Base-by-base conservation (phyloP, 2,329 filamentous ascomycete genomes). In the Fusarium ramigenum region DNA sequence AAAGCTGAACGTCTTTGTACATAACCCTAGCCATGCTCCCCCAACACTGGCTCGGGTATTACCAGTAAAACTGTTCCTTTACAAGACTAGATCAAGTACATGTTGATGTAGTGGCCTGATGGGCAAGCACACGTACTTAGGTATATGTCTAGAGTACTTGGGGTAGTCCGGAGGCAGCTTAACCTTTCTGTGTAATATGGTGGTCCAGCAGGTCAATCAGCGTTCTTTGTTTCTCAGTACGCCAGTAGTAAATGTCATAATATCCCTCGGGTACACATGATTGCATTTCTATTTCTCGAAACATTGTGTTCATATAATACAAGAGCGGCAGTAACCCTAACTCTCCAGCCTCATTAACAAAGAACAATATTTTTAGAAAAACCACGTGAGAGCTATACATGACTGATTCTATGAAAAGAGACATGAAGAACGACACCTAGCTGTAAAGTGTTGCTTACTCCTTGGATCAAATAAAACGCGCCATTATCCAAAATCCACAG, bases 391-490 rank as follows among this genome's bases (percentile, higher is more conserved):
- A 60, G 40, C 42, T 57, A 52, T 53, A 56, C 36, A 49, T 37
- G 23, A 44, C 9, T 61, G n/a, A 46, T 47, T 61, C 47, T 54
- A 59, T 60, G 12, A 52, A 52, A 44, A 66, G 57, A 66, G 56
- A 66, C 28, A 36, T 50, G 30, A 59, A 57, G 36, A 56, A 59
- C 50, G 49, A 46, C 39, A 56, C 49, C 40, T 46, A 58, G 63
- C 52, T 34, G 60, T 69, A 64, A 28, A 64, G 60, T 57, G 19
- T 43, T 70, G 39, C 50, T 63, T 69, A 49, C 57, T 50, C 62
- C 66, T 53, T 49, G 42, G 63, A 32, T 61, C 66, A 61, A 72
- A 54, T 58, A 36, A 54, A n/a, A 66, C 78, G 37, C 76, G 73
- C 76, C 72, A 50, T 61, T 53, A 23, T 57, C 56, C 60, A 36